A percentile compares a stretch with the other conserved stretches of the same genome.
These are phyloP conservation scores for Hippophae gyantsensis DNA, from an alignment of 306 rosid genomes.

Conservation along the genomic window DNA sequence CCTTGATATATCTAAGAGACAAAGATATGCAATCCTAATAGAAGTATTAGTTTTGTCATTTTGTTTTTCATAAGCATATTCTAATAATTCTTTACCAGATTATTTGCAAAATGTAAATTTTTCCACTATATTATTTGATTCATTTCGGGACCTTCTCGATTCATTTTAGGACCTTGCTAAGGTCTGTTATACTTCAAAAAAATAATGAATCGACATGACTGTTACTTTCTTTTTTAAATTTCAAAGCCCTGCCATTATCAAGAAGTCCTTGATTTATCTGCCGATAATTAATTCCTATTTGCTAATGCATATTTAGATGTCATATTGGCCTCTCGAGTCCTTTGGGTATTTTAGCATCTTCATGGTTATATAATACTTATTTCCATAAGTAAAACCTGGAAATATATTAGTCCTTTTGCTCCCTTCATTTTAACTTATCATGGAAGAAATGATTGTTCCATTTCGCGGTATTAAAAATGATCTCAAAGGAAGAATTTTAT, in stretches of 20 bases:
- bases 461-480: conserved; percentile 89
- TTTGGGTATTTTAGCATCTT: conserved; percentile 21
- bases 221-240: conserved; percentile 22
- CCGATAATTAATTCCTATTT: conserved; percentile 23
- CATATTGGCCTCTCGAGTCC: conserved; percentile 47
- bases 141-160: conserved; percentile 23
- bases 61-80: conserved; percentile 17
- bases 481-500: conserved; percentile 63
- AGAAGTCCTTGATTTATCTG: conserved; percentile 32
- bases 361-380: conserved; percentile 13
- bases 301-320: conserved; percentile 30
- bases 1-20: conserved; percentile 17
- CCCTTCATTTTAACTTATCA: conserved; percentile 22
- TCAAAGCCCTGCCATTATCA: conserved; percentile 25
- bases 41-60: conserved; percentile 27
- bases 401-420: conserved; percentile 17
- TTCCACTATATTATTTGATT: conserved; percentile 31
- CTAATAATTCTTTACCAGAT: conserved; percentile 25
- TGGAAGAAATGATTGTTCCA: conserved; percentile 98
- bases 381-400: conserved; percentile 20
- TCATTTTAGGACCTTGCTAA: too few species aligned
- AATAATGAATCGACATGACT: conserved; percentile 19
- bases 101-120: conserved; percentile 46
- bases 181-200: conserved; percentile 21
- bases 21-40: conserved; percentile 11